Base-by-base conservation (phyloP, 257 asterid species). In the Avicennia marina region DNA sequence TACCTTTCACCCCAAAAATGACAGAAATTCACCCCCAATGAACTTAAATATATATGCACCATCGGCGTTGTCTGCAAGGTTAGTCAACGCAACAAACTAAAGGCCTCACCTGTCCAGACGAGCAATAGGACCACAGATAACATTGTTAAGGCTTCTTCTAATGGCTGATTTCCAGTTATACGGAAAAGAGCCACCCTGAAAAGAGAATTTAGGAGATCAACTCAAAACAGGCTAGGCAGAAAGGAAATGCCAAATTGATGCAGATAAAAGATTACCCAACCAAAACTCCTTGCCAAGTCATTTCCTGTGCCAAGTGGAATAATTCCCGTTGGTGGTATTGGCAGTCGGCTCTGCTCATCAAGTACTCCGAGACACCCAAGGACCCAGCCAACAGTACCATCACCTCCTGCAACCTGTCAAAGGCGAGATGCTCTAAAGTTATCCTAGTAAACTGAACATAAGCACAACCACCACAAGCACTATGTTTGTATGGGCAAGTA, bases 371-470 rank as follows among this genome's bases (percentile, higher is more conserved):
- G 84, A 71, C 98, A 91, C 12, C 98, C 98, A 5, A 91, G 95
- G 56, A 88, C 89, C 98, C 98, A 91, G 26, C 98, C 98, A 56
- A 91, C 98, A 11, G 98, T 88, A 51, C 98, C 98, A 74, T 91
- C 98, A 76, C 98, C 98, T 52, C 98, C 98, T 16, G 98, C 98
- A 53, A 89, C 96, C 98, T 91, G 86, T 64, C 75, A 78, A 74
- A 62, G 31, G 60, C 60, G 56, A 53, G 52, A 13, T 41, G 26
- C 50, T 46, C 63, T 53, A 63, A 60, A 45, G 51, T 26, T 40
- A 36, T 45, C 49, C 6, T 21, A 13, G 48, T 42, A 4, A 42
- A 2, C 56, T 4, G n/a, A 57, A 16, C 47, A 56, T 15, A 68
- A 65, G 53, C 33, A 56, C 19, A 39, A n/a, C 15, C 36, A n/a